Evolutionary conservation across 2,329 filamentous ascomycete species (phyloP).

Genomic region (Fusarium fujikuroi): DNA sequence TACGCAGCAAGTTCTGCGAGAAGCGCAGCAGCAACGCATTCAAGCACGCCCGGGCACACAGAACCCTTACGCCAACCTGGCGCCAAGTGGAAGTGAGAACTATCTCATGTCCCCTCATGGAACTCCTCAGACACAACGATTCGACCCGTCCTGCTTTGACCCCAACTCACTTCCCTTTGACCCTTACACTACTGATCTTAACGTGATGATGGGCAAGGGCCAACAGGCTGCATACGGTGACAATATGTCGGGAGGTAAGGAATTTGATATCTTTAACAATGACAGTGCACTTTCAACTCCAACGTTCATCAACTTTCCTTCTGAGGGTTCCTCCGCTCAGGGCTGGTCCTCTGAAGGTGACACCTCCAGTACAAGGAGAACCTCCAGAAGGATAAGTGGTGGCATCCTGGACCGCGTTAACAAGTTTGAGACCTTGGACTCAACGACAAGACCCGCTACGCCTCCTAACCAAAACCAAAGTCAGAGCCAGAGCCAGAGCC

Average conservation of each 20-base stretch:
- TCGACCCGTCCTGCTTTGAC: constrained; percentile 60
- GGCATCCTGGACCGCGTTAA: constrained; percentile 69
- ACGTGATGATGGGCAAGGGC: constrained; percentile 59
- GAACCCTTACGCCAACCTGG: constrained; percentile 48
- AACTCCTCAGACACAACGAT: constrained; percentile 65
- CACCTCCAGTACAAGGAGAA: constrained; percentile 54
- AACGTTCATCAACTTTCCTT: constrained; percentile 61
- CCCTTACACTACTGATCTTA: constrained; percentile 56
- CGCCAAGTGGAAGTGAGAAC: constrained; percentile 59
- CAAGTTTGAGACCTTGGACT: constrained; percentile 67
- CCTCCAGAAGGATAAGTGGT: constrained; percentile 65
- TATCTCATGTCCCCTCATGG: constrained; percentile 67
- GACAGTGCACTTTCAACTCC: constrained; percentile 61
- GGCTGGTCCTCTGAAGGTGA: constrained; percentile 65
- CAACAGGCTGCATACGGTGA: constrained; percentile 57
- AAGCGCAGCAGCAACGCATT: constrained; percentile 88
- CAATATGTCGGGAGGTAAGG: constrained; percentile 56
- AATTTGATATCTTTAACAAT: constrained; percentile 62
- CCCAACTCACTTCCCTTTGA: constrained; percentile 59
- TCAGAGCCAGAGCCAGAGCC: constrained; percentile 52
- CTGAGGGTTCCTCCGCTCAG: constrained; percentile 57
- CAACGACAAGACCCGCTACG: constrained; percentile 68
- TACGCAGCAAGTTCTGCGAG: constrained; percentile 83
- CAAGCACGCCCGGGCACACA: constrained; percentile 77
- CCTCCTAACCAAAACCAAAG: constrained; percentile 71